A percentile compares a stretch with the other conserved stretches of the same genome.
phyloP scores from a whole-genome alignment of 176 grass and related monocot species.

The Musa beccarii region DNA sequence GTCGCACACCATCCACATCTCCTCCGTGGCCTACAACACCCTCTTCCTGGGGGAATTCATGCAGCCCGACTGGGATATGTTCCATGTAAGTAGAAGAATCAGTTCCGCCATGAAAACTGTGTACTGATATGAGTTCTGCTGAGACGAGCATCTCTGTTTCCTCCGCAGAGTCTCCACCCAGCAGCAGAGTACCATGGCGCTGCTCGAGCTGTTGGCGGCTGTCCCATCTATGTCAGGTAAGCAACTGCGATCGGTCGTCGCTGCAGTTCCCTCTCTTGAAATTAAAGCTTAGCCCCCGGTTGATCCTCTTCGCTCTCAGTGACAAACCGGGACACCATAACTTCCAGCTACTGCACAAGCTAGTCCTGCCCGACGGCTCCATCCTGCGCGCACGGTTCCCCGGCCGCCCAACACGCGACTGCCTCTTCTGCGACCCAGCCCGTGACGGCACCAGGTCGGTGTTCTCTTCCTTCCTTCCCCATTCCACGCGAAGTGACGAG shows the following conservation, averaged over 20 bases:
- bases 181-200: conserved; percentile 81
- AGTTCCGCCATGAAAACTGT: not conserved
- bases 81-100: conserved; percentile 32
- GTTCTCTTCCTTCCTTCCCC: not conserved
- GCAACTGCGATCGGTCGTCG: too few relatives aligned
- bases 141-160: not conserved
- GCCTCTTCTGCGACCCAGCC: conserved; percentile 79
- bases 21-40: conserved; percentile 64
- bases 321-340: conserved; percentile 76
- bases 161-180: conserved; percentile 50
- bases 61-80: conserved; percentile 97
- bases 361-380: conserved; percentile 68
- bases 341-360: conserved; percentile 58
- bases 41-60: conserved; percentile 88
- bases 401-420: conserved; percentile 56
- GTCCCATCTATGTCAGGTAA: conserved; percentile 61
- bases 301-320: conserved; percentile 16
- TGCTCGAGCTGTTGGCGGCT: conserved; percentile 50
- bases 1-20: conserved; percentile 71
- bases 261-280: too few relatives aligned
- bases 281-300: too few relatives aligned
- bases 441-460: conserved; percentile 50
- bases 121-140: too few relatives aligned
- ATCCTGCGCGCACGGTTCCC: conserved; percentile 54
- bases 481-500: too few relatives aligned